Base-by-base conservation (phyloP, 1,284 basidiomycete species). In the Fistulinella cinereoalba region DNA sequence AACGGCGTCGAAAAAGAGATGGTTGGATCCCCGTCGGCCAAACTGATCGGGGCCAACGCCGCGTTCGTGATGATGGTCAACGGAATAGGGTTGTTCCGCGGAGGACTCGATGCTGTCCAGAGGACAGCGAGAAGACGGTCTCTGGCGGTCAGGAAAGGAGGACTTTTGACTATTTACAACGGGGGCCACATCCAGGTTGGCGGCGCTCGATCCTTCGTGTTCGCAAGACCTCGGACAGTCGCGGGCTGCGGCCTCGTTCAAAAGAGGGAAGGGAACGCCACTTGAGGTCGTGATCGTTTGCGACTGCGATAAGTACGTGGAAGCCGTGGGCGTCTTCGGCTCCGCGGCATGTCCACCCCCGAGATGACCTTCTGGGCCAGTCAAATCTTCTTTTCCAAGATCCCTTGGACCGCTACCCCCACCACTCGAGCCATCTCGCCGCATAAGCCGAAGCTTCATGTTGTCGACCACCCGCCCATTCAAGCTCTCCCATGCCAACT, bases 381-480 rank as follows among this genome's bases (percentile, higher is more conserved):
- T 51, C 48, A 46, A 48, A 47, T 62, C 55, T 58, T 73, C 71
- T 51, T 52, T 61, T 46, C 57, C 60, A 25, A 51, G 49, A 51
- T 64, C 61, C 50, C 51, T 53, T 55, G 48, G 51, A 41, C 46
- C 53, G 44, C 46, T 44, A 37, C 34, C 32, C 34, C 47, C 54
- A 50, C 55, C 54, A 51, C 48, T 52, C 54, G 59, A 55, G 38
- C 41, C 44, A 39, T 56, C 56, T 41, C 49, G 50, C 47, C 47
- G 53, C 48, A 52, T 50, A 47, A 65, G 53, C 13, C 52, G 60
- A 16, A 78, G 57, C 49, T 64, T 71, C 70, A 77, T 71, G 29
- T 71, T 76, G 49, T 74, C 75, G 31, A 76, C 55, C 32, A 62
- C 55, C 34, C 67, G 66, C 15, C 66, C 69, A 31, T 77, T 52